A percentile compares a stretch with the other conserved stretches of the same genome.
Conservation (phyloP, 768 basidiomycete genomes). For the Fomitopsis pulvina region DNA sequence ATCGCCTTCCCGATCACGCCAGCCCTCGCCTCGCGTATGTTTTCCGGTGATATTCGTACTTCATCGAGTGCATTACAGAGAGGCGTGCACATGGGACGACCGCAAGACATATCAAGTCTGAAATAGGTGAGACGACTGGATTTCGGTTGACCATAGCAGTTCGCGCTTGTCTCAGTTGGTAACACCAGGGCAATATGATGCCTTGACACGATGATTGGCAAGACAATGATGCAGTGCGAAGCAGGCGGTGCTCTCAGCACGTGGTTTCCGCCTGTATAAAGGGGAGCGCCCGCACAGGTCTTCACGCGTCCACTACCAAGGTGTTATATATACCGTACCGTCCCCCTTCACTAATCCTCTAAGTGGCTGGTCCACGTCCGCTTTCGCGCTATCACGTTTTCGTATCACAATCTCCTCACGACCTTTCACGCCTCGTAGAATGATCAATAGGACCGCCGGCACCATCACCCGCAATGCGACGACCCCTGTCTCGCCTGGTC, state of each 20-base stretch:
- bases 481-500: conserved; percentile 3
- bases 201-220: conserved; percentile 4
- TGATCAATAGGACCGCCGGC: conserved; percentile 11
- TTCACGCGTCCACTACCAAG: conserved; percentile 11
- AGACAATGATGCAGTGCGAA: conserved; percentile 1
- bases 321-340: conserved; percentile 1
- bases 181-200: no score
- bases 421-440: neutral
- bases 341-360: neutral
- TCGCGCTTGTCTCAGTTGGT: no score
- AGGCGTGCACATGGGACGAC: no score
- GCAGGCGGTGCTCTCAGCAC: neutral
- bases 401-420: neutral
- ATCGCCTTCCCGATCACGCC: no score
- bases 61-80: no score
- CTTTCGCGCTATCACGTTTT: neutral
- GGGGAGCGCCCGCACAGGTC: neutral
- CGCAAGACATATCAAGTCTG: no score
- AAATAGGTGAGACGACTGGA: no score
- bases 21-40: no score
- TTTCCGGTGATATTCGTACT: no score
- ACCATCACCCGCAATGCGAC: conserved; percentile 6
- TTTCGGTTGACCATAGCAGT: no score
- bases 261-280: neutral
- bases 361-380: conserved; percentile 9